phyloP scores from a whole-genome alignment of 352 stramenopile genomes.

The Discostella stelligera region DNA sequence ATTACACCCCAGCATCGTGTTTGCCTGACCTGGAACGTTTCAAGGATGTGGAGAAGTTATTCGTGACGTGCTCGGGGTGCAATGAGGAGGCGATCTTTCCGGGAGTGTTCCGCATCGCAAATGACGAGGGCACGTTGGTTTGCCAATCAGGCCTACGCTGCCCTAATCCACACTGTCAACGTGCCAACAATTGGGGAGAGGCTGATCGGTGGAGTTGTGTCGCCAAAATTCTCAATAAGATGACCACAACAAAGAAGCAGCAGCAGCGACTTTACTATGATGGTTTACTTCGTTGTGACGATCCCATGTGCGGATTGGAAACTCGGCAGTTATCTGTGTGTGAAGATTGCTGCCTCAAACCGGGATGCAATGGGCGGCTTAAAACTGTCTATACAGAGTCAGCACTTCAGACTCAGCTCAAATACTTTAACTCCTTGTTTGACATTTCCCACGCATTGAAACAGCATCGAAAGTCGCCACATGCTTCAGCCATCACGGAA shows the following conservation, averaged over 20 bases:
- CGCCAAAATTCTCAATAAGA: conserved; percentile 60
- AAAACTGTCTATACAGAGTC: conserved; percentile 88
- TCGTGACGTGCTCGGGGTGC: conserved; percentile 68
- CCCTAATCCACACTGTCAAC: conserved; percentile 59
- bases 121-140: conserved; percentile 36
- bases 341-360: conserved; percentile 90
- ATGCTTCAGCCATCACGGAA: conserved; percentile 30
- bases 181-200: conserved; percentile 64
- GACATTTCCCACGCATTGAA: conserved; percentile 90
- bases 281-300: conserved; percentile 90
- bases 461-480: conserved; percentile 52
- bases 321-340: conserved; percentile 94
- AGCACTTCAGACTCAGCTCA: conserved; percentile 93
- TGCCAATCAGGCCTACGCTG: conserved; percentile 53
- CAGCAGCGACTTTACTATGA: conserved; percentile 87
- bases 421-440: conserved; percentile 96
- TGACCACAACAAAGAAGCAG: conserved; percentile 59
- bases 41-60: conserved; percentile 74
- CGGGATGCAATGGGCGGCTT: conserved; percentile 89
- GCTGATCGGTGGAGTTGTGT: conserved; percentile 57
- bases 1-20: conserved; percentile 75
- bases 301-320: conserved; percentile 90
- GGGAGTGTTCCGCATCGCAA: conserved; percentile 60
- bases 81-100: conserved; percentile 54
- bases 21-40: conserved; percentile 81